Conservation (phyloP, 805 yeast genomes). For the Starmerella gropengiesseri region DNA sequence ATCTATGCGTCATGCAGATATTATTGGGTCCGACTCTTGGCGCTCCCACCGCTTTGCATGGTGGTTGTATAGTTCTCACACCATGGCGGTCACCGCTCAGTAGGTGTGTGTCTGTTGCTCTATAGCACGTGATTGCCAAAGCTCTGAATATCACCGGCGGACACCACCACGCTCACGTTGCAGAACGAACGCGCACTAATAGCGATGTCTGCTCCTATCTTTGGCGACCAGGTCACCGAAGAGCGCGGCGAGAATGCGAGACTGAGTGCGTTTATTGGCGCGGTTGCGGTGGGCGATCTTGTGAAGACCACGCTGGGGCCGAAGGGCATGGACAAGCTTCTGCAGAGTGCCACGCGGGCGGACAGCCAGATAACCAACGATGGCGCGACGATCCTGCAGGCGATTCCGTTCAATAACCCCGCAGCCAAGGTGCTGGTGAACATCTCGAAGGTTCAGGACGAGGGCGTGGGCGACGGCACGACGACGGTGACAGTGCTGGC, state of each 20-base stretch:
- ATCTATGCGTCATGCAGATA: too few relatives aligned
- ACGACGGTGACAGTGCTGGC: slow-evolving; percentile 91
- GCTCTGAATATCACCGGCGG: not conserved
- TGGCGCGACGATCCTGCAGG: slow-evolving; percentile 60
- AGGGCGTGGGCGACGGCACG: slow-evolving; percentile 98
- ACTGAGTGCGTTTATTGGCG: slow-evolving; percentile 92
- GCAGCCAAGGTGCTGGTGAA: slow-evolving; percentile 95
- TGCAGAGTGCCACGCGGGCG: slow-evolving; percentile 68
- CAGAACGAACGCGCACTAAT: not conserved
- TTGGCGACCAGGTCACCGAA: slow-evolving; percentile 95
- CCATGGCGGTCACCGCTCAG: too few relatives aligned
- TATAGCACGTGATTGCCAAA: too few relatives aligned
- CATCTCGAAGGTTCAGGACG: slow-evolving; percentile 91
- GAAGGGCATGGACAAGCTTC: slow-evolving; percentile 94
- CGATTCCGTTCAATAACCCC: slow-evolving; percentile 92
- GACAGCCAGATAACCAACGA: slow-evolving; percentile 69
- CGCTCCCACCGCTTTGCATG: too few relatives aligned
- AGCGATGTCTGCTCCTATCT: slow-evolving; percentile 69
- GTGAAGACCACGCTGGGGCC: slow-evolving; percentile 94
- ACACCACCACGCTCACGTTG: not conserved
- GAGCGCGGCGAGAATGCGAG: slow-evolving; percentile 98
- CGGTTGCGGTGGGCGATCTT: slow-evolving; percentile 96
- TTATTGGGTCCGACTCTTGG: too few relatives aligned
- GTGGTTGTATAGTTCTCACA: too few relatives aligned
- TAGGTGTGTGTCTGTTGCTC: not conserved